Conservation (phyloP, 2,329 filamentous ascomycete species). For the Elsinoe necatrix region DNA sequence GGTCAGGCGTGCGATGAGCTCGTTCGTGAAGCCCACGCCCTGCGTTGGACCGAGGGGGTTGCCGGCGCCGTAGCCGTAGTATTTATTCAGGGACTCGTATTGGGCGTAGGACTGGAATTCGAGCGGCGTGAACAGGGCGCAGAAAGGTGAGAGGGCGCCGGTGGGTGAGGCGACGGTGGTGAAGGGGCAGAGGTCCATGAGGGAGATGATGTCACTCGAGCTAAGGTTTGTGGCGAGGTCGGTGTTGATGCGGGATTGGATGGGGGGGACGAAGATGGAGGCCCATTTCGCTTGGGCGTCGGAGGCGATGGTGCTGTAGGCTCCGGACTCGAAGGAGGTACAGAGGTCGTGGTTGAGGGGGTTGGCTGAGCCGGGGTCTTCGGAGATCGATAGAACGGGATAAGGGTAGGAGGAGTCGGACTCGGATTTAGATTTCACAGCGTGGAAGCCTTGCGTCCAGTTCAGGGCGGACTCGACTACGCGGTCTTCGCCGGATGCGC, state of each 20-base stretch:
- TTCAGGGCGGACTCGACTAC: slow-evolving; percentile 67
- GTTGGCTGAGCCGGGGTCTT: slow-evolving; percentile 63
- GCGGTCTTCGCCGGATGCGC: slow-evolving; percentile 60
- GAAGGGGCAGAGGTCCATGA: slow-evolving; percentile 90
- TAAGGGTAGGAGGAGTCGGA: slow-evolving; percentile 42
- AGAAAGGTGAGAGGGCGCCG: slow-evolving; percentile 59
- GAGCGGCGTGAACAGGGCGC: slow-evolving; percentile 58
- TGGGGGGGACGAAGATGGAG: slow-evolving; percentile 55
- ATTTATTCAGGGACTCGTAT: slow-evolving; percentile 70
- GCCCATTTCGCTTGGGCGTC: slow-evolving; percentile 51
- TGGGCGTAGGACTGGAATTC: slow-evolving; percentile 78
- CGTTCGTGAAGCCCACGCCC: slow-evolving; percentile 80
- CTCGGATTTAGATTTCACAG: slow-evolving; percentile 39
- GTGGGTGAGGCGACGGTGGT: slow-evolving; percentile 61
- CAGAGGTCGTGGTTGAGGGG: slow-evolving; percentile 70
- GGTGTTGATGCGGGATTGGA: slow-evolving; percentile 60
- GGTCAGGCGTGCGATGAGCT: slow-evolving; percentile 75
- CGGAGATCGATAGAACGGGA: slow-evolving; percentile 59
- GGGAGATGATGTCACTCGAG: slow-evolving; percentile 51
- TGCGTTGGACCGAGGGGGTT: slow-evolving; percentile 74
- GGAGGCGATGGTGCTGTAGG: slow-evolving; percentile 41
- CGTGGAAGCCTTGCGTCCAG: slow-evolving; percentile 67
- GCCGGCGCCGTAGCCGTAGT: slow-evolving; percentile 70
- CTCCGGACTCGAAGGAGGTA: slow-evolving; percentile 57
- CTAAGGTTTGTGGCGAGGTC: slow-evolving; percentile 62